Evolutionary conservation across 2,329 filamentous ascomycete species (phyloP), one percentile per base, ranked within the genome.

Genomic region (Sclerotinia nivalis): DNA sequence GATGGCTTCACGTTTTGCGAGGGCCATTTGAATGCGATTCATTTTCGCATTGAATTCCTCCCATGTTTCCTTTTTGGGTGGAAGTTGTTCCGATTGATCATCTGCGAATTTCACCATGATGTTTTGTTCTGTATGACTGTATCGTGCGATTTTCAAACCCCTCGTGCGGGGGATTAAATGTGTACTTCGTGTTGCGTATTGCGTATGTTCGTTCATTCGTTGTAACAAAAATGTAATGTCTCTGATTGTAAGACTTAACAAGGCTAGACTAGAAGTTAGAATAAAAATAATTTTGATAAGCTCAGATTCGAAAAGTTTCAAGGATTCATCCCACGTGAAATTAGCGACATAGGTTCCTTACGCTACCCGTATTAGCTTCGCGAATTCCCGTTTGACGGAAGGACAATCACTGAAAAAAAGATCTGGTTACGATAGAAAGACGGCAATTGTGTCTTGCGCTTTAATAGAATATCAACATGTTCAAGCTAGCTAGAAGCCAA

Each of bases 401-500:
- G 67, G 59, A 69, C 54, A 68, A 69, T 65, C 59, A 69, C 40
- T 50, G 59, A 69, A 69, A 69, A 69, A 69, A 69, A 55, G 67
- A 64, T 69, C 67, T 69, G 59, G 67, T 69, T 43, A 56, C 31
- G 58, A 69, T 69, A 65, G 67, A 69, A 55, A 58, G 75, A 76
- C 75, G 72, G 73, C 69, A 62, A 43, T 72, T 72, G 72, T 72
- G 70, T 73, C 68, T 70, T 70, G 60, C 68, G 61, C 66, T 69
- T 68, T 70, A 71, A 75, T 71, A 71, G 73, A 69, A 72, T 72
- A 78, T 80, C 82, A 87, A 78, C 78, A 97, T 97, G 93, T 96
- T 93, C 86, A 96, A 91, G 83, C 84, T 97, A 81, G 91, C 91
- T 81, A 90, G 93, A 84, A 91, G 88, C 84, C 88, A 91, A 83